phyloP scores from a whole-genome alignment of 2,329 filamentous ascomycete species.

The Penicillium aurantiogriseum region DNA sequence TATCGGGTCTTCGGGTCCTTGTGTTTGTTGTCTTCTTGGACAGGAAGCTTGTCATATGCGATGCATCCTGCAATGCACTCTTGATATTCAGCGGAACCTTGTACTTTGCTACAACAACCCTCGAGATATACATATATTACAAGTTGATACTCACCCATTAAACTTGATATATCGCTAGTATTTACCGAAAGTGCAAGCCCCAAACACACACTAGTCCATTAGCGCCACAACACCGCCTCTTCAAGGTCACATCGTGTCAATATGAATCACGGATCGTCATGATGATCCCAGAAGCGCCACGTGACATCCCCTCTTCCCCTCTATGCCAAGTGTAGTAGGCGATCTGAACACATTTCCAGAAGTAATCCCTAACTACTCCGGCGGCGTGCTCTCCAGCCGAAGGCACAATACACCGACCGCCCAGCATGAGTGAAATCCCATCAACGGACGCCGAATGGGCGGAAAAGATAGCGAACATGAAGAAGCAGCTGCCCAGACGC shows the following conservation, averaged over 20 bases:
- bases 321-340: background rate
- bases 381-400: background rate
- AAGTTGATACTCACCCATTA: background rate
- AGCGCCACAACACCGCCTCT: constrained; percentile 7
- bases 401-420: background rate
- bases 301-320: constrained; percentile 16
- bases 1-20: background rate
- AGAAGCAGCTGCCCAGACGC: constrained; percentile 26
- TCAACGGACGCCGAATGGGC: constrained; percentile 37
- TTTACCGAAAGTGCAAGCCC: background rate
- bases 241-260: constrained; percentile 10
- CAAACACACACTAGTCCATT: background rate
- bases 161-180: background rate
- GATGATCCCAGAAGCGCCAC: constrained; percentile 15
- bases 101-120: background rate
- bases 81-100: background rate
- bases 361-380: background rate
- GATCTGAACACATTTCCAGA: background rate
- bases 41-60: background rate
- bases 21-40: background rate
- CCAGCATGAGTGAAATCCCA: constrained; percentile 29
- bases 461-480: constrained; percentile 27
- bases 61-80: background rate
- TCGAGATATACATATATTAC: background rate
- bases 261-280: constrained; percentile 15